These are phyloP conservation scores for Phaeolepiota aurea DNA, from an alignment of 768 basidiomycete genomes.

Conservation along the genomic window DNA sequence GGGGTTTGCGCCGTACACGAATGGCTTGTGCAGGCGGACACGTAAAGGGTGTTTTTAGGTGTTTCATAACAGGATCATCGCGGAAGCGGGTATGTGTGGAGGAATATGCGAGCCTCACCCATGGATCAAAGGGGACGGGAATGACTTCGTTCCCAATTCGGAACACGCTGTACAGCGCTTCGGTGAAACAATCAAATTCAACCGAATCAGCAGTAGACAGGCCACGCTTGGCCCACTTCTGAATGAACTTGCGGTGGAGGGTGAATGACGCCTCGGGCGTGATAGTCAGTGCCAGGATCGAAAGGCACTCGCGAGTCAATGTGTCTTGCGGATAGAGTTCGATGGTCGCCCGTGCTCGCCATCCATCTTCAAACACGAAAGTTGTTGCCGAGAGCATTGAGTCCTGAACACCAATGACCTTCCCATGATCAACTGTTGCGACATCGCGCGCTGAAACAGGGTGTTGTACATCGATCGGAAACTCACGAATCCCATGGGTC, in stretches of 20 bases:
- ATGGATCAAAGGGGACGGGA: slow-evolving; percentile 21
- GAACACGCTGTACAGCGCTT: slow-evolving; percentile 43
- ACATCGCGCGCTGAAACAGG: slow-evolving; percentile 15
- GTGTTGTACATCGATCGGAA: slow-evolving; percentile 10
- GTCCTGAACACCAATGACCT: slow-evolving; percentile 37
- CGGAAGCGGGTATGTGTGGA: slow-evolving; percentile 37
- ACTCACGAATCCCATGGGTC: slow-evolving; percentile 47
- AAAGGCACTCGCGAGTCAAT: slow-evolving; percentile 52
- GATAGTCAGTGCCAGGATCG: slow-evolving; percentile 53
- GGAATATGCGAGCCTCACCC: slow-evolving; percentile 39
- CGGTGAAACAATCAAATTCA: slow-evolving; percentile 50
- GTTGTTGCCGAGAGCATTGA: slow-evolving; percentile 43
- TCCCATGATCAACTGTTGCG: slow-evolving; percentile 16
- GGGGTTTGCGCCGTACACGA: slow-evolving; percentile 20
- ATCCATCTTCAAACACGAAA: slow-evolving; percentile 44
- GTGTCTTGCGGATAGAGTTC: slow-evolving; percentile 47
- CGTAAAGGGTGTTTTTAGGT: slow-evolving; percentile 25
- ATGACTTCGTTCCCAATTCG: slow-evolving; percentile 20
- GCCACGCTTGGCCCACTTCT: slow-evolving; percentile 41
- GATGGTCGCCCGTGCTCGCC: slow-evolving; percentile 35
- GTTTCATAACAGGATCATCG: slow-evolving; percentile 51
- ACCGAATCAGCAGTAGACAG: slow-evolving; percentile 35
- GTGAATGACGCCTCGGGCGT: slow-evolving; percentile 46
- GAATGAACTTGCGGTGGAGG: slow-evolving; percentile 48
- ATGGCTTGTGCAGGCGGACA: slow-evolving; percentile 13